These are phyloP conservation scores for Tricholomella constricta DNA, from an alignment of 768 basidiomycete species.

Conservation along the genomic window DNA sequence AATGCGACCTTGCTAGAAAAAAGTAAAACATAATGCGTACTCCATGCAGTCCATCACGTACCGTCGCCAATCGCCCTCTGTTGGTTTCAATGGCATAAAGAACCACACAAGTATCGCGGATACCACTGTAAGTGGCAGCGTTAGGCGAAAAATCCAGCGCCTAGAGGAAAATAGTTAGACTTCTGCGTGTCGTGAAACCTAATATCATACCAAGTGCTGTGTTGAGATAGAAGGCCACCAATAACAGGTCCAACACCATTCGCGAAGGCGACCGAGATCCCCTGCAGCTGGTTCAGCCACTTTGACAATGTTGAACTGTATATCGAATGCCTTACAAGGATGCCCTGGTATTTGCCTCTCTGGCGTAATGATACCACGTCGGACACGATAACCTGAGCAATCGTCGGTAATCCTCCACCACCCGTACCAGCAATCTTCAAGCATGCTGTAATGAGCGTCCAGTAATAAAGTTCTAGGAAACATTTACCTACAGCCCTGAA, in stretches of 20 bases:
- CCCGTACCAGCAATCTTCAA: constrained; percentile 46
- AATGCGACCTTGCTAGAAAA: constrained; percentile 45
- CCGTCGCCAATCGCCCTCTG: constrained; percentile 47
- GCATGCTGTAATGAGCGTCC: neutral
- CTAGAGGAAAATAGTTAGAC: neutral
- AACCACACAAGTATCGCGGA: constrained; percentile 47
- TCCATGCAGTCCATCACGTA: constrained; percentile 8
- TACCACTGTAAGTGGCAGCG: constrained; percentile 44
- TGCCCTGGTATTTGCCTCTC: constrained; percentile 62
- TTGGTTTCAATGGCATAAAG: constrained; percentile 53
- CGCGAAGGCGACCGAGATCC: constrained; percentile 47
- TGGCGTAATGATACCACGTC: constrained; percentile 58
- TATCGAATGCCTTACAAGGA: constrained; percentile 27
- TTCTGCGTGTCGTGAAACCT: neutral
- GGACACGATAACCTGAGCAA: constrained; percentile 55
- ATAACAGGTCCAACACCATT: constrained; percentile 56
- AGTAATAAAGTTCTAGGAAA: neutral
- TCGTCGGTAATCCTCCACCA: constrained; percentile 54
- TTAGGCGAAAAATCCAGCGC: constrained; percentile 60
- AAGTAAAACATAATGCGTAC: neutral
- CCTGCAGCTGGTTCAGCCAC: constrained; percentile 14
- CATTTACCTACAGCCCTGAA: constrained; percentile 39
- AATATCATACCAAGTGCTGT: constrained; percentile 40
- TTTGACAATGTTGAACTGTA: neutral
- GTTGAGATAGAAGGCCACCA: constrained; percentile 51